Evolutionary conservation across 208 protist genomes (phyloP).

Genomic region (Trypanosoma mega): DNA sequence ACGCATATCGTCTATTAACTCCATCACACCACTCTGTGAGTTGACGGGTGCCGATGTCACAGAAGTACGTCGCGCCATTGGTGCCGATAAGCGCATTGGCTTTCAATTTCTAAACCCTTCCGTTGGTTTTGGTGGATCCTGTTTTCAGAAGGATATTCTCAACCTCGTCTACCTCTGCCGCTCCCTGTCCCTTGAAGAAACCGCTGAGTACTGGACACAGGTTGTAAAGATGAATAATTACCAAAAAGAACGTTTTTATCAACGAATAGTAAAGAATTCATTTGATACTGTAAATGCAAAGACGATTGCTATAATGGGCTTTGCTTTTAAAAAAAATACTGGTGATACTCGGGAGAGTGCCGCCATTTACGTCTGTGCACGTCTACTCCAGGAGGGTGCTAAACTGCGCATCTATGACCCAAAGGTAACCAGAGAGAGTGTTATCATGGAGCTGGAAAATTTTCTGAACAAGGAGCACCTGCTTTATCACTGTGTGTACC

Average conservation of each 20-base stretch:
- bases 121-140: conserved; percentile 93
- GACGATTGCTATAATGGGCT: conserved; percentile 94
- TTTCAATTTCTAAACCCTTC: conserved; percentile 92
- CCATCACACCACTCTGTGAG: conserved; percentile 94
- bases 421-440: conserved; percentile 72
- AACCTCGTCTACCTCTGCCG: conserved; percentile 97
- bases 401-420: conserved; percentile 96
- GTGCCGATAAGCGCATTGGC: conserved; percentile 93
- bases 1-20: conserved; percentile 97
- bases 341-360: conserved; percentile 95
- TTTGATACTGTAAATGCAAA: conserved; percentile 95
- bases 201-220: conserved; percentile 94
- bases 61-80: conserved; percentile 78
- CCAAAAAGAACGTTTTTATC: conserved; percentile 93
- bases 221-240: conserved; percentile 97
- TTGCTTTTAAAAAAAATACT: conserved; percentile 99
- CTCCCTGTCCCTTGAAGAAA: conserved; percentile 86
- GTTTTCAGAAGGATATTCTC: conserved; percentile 98
- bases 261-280: conserved; percentile 81
- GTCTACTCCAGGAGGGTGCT: conserved; percentile 91
- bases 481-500: conserved; percentile 7
- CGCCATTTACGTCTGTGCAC: conserved; percentile 86
- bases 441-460: conserved; percentile 70
- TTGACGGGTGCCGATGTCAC: conserved; percentile 83
- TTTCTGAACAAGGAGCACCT: conserved; percentile 41